Evolutionary conservation across 2,329 filamentous ascomycete species (phyloP), one percentile per base, ranked within the genome.

Genomic region (Cercospora citrullina): DNA sequence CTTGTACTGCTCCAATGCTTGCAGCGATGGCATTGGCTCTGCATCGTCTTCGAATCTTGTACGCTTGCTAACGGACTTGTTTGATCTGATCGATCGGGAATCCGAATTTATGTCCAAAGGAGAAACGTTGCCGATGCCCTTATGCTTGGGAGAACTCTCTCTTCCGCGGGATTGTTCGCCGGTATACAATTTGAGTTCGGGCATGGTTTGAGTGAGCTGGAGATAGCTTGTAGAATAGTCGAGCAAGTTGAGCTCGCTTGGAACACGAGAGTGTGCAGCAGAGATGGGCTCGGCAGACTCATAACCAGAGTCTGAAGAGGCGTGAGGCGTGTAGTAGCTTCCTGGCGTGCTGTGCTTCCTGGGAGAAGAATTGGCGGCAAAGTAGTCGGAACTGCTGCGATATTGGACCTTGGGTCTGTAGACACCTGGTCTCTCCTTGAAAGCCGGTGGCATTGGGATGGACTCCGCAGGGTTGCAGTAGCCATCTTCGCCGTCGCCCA

Each of bases 251-350:
- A 71, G 67, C 63, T 73, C 70, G 59, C 74, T 76, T 5, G 72
- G 69, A 4, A 67, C 68, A 30, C 73, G 72, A 28, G 75, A 76
- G 45, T 72, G 71, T 18, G 65, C 58, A 3, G 64, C 68, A 39
- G 71, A 72, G 1, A 39, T 33, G 4, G 69, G 63, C 14, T 63
- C 71, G 26, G 66, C 68, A 18, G 75, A 76, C 18, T 73, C 71
- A 53, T 76, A 77, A 4, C 75, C 75, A 60, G 75, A 77, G 59
- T 77, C 75, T 42, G 73, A 70, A 4, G 72, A 75, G 26, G 53
- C 64, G 36, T 72, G 59, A 59, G 59, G 62, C 6, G 62, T 64
- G 21, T 39, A 51, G 33, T 68, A 64, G 36, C 66, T 61, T 12
- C 55, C 64, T 23, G 61, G 60, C 14, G 58, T 60, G 31, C 30